Evolutionary conservation across 768 basidiomycete species (phyloP), one percentile per base, ranked within the genome.

Genomic region (Auriscalpium microsporum): DNA sequence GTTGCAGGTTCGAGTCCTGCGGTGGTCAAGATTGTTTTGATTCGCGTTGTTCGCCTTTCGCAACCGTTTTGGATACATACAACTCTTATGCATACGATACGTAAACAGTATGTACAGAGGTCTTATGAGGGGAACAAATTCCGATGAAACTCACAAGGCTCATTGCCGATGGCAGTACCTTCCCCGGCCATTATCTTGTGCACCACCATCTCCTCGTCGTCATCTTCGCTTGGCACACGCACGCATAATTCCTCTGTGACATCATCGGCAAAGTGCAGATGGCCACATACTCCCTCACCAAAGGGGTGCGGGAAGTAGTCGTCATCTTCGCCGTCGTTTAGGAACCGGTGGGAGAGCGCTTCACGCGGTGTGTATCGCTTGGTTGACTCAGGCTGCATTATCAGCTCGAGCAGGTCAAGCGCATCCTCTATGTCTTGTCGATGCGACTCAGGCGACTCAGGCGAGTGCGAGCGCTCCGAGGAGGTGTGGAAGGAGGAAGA

Each of bases 1-100:
- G 87, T 84, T 89, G 87, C 87, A 89, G 87, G 87, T 90, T 89
- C 87, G 86, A 89, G 85, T 86, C 87, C 87, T 88, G 87, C 85
- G 83, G 85, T 86, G 83, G 55, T 60, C 58, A 60, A 19, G 4
- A 6, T 48, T 11, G 4, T 11, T 58, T 58, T 28, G 21, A 21
- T 59, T 59, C 50, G 14, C 21, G 13, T 47, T 47, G 2, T 47
- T 10, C 16, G 10, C 6, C 7, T 28, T 50, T 34, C 10, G 11
- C 49, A 21, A 13, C 33, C 19, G 19, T 50, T 50, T 50, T 50
- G 11, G 4, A 42, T 11, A 42, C 40, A 10, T 2, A 28, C 28
- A 28, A 28, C 28, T 28, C 28, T 28, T 28, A 28, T 7, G 0
- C 28, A 28, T 28, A 28, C 4, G 28, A 4, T 7, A 28, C 5